Conservation (phyloP, 495 filamentous ascomycete genomes). For the Parathielavia appendiculata region DNA sequence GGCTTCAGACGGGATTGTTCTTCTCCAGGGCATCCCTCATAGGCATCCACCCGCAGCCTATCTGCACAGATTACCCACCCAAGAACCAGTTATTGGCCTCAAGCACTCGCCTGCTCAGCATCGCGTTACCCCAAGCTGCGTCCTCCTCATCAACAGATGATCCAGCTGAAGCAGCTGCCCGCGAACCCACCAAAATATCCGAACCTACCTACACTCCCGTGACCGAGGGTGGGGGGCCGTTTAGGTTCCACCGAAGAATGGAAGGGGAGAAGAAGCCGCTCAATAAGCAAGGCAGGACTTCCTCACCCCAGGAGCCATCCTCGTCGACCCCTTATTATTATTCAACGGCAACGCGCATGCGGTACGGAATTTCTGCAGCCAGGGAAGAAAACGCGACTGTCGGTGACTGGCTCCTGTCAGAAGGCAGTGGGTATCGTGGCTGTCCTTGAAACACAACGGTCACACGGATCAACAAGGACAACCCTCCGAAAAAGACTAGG, state of each 20-base stretch:
- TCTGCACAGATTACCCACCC: background rate
- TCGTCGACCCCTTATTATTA: background rate
- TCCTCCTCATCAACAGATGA: conserved; percentile 4
- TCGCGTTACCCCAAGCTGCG: background rate
- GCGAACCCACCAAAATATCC: background rate
- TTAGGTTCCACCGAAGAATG: no score
- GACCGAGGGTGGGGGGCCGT: no score
- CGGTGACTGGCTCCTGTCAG: background rate
- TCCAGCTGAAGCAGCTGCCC: conserved; percentile 4
- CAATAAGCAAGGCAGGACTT: background rate
- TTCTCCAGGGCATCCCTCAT: no score
- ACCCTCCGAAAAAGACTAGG: background rate
- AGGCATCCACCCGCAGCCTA: no score
- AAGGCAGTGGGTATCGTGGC: no score
- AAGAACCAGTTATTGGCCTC: conserved; percentile 5
- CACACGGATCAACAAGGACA: background rate
- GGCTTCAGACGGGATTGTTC: no score
- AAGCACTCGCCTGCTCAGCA: background rate
- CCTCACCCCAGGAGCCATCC: background rate
- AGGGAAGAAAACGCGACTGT: background rate
- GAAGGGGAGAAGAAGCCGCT: background rate
- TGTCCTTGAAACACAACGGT: conserved; percentile 5
- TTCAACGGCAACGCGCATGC: background rate
- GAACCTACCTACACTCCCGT: background rate
- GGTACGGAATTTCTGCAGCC: conserved; percentile 1